phyloP scores from a whole-genome alignment of 495 filamentous ascomycete species.

The Talaromyces nanjingensis region DNA sequence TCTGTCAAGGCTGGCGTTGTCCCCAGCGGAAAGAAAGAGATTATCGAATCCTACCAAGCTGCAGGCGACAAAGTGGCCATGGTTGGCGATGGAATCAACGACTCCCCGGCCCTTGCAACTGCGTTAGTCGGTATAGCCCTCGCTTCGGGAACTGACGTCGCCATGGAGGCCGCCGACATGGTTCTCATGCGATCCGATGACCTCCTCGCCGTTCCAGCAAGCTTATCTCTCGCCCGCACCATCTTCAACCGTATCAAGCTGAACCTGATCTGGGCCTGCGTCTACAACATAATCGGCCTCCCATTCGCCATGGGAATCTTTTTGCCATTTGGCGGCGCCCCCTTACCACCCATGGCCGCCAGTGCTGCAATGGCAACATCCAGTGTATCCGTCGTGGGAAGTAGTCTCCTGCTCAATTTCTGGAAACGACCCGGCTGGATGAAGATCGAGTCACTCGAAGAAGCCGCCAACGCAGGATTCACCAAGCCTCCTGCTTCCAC shows the following conservation, averaged over 20 bases:
- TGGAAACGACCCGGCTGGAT: constrained; percentile 90
- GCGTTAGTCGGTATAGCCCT: constrained; percentile 91
- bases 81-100: constrained; percentile 99
- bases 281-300: constrained; percentile 87
- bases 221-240: constrained; percentile 69
- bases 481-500: background rate
- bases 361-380: constrained; percentile 90
- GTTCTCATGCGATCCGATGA: constrained; percentile 92
- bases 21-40: constrained; percentile 79
- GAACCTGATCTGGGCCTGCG: constrained; percentile 84
- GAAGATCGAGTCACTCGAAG: constrained; percentile 61
- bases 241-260: constrained; percentile 93
- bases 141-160: constrained; percentile 88
- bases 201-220: constrained; percentile 83
- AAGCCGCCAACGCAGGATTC: constrained; percentile 24
- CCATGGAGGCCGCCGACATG: constrained; percentile 94
- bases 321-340: constrained; percentile 79
- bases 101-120: constrained; percentile 91
- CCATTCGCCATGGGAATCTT: constrained; percentile 95
- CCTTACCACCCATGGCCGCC: constrained; percentile 90
- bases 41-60: constrained; percentile 69
- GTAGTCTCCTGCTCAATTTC: constrained; percentile 74
- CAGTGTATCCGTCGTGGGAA: constrained; percentile 83
- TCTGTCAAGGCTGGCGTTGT: constrained; percentile 77
- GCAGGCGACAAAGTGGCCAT: constrained; percentile 77